These are phyloP conservation scores for Fusarium oligoseptatum DNA, from an alignment of 2,329 filamentous ascomycete species.

Conservation along the genomic window DNA sequence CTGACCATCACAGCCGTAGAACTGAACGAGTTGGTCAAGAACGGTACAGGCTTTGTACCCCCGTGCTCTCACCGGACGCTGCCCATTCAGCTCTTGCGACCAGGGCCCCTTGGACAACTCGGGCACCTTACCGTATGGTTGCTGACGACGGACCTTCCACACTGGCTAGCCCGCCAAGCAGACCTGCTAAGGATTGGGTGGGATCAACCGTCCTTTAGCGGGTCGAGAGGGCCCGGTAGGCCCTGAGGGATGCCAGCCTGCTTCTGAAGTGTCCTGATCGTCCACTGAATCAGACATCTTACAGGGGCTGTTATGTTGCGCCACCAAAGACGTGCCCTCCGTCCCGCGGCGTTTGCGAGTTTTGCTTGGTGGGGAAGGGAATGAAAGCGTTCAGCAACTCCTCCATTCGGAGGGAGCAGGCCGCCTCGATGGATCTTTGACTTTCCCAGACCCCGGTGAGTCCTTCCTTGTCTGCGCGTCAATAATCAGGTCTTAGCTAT, in stretches of 20 bases:
- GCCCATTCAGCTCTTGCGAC: conserved; percentile 12
- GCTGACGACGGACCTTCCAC: conserved; percentile 3
- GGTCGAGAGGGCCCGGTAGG: conserved; percentile 16
- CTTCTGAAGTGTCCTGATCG: conserved; percentile 40
- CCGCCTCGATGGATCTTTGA: conserved; percentile 27
- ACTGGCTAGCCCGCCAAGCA: conserved; percentile 27
- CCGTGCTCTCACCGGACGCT: conserved; percentile 13
- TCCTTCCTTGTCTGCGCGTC: conserved; percentile 6
- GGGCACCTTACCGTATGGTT: conserved; percentile 25
- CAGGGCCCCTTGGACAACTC: conserved; percentile 31
- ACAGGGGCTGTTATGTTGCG: conserved; percentile 41
- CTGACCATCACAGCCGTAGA: conserved; percentile 33
- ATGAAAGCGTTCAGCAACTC: conserved; percentile 12
- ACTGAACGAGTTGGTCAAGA: conserved; percentile 25
- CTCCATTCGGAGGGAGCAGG: conserved; percentile 2
- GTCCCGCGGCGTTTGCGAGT: conserved; percentile 16
- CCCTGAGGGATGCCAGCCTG: conserved; percentile 19
- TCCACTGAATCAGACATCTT: conserved; percentile 41
- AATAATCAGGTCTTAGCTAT: conserved; percentile 9
- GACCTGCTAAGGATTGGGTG: conserved; percentile 20
- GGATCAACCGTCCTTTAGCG: conserved; percentile 34
- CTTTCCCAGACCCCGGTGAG: conserved; percentile 20
- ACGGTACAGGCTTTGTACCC: conserved; percentile 20
- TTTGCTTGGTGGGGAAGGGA: conserved; percentile 8
- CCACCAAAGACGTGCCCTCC: conserved; percentile 35